Base-by-base conservation (phyloP, 306 rosid species). In the Medicago lupulina region DNA sequence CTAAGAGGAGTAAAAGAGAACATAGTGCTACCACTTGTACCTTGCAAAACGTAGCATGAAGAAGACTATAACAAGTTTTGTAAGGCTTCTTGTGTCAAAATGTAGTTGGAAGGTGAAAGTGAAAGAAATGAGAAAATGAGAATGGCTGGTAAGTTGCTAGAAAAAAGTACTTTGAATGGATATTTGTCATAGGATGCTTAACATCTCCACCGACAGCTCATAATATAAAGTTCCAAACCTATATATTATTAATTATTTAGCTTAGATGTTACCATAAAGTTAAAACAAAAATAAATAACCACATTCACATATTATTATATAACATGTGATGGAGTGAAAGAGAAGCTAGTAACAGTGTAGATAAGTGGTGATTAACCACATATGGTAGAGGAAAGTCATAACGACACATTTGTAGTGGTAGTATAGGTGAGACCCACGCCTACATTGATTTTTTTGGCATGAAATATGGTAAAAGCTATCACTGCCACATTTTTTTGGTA, bases 131-230 rank as follows among this genome's bases (percentile, higher is more conserved):
- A 28, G 76, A 62, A 46, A 81, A 76, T 23, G 13, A 17, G 17
- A 59, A 59, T 65, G 70, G 31, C 51, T 3, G 31, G 34, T 65
- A 18, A 12, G 40, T 60, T 60, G 15, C 5, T 31, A 60, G 66
- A 61, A 66, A 66, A 66, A 61, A 57, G 38, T 61, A 39, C 9
- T 10, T 69, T 73, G 40, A 74, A 78, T 53, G 65, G 73, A 58
- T 50, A 78, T 74, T 3, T 69, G 60, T 73, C 88, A 79, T 79
- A 58, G 88, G 86, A 85, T 85, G 84, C 88, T 82, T 31, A 59
- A 53, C n/a, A 69, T 63, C 18, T 79, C 67, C 76, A 78, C 83
- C 84, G 86, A 79, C 88, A 81, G 38, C 77, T 63, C 15, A 49
- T 61, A 80, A 59, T 23, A 23, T 23, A 23, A 58, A 31, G 61